A percentile compares a stretch with the other conserved stretches of the same genome.
phyloP scores from a whole-genome alignment of 202 grass and related monocot genomes.

The Setaria italica region DNA sequence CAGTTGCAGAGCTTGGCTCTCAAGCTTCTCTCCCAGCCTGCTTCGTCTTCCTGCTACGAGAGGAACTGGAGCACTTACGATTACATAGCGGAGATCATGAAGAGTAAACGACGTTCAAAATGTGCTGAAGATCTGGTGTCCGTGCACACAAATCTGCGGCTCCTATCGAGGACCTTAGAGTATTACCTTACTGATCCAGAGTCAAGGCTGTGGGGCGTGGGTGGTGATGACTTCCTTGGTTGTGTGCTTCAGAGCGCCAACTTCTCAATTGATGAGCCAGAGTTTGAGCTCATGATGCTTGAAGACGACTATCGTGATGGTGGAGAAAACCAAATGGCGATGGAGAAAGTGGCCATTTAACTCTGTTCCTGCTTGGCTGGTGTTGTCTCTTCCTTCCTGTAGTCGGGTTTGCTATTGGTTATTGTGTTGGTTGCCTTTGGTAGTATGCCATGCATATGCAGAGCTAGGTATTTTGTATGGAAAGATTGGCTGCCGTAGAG shows the following conservation, averaged over 20 bases:
- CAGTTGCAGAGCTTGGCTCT: background rate
- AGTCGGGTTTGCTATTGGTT: background rate
- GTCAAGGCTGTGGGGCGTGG: background rate
- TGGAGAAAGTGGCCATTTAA: background rate
- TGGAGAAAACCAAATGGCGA: no score
- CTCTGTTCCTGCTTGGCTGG: background rate
- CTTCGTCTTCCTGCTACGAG: constrained; percentile 12
- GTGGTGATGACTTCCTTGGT: background rate
- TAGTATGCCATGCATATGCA: background rate
- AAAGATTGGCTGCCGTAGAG: background rate
- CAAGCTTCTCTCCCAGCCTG: constrained; percentile 2
- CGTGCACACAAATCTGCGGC: background rate
- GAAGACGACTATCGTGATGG: background rate
- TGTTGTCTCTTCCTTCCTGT: background rate
- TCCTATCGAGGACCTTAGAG: background rate
- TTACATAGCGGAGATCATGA: background rate
- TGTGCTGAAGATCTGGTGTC: background rate
- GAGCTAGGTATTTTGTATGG: background rate
- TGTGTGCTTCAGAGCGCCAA: background rate
- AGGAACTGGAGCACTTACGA: constrained; percentile 7
- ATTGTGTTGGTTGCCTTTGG: background rate
- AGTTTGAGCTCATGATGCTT: constrained; percentile 1
- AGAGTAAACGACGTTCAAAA: background rate
- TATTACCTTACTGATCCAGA: background rate
- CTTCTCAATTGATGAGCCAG: background rate